Base-by-base conservation (phyloP, 352 stramenopile genomes). In the Saprolegnia diclina region DNA sequence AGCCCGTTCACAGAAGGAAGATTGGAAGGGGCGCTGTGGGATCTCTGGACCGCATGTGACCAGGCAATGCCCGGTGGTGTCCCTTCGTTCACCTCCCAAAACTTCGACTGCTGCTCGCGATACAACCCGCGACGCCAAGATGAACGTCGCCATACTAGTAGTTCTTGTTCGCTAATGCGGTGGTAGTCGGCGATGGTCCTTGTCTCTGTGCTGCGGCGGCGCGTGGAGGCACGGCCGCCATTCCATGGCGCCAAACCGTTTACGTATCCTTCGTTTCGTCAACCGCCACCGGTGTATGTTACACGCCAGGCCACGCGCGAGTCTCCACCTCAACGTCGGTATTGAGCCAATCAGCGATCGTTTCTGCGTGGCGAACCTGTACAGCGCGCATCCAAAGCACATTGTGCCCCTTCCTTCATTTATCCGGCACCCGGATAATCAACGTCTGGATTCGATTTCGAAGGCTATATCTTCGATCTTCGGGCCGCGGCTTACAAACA, bases 351-450 rank as follows among this genome's bases (percentile, higher is more conserved):
- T 35, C 29, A 35, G 5, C 29, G 29, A 35, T 5, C 29, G 29
- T 35, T 35, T 35, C 5, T 35, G 29, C 29, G 29, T 35, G 2
- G 2, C 29, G 29, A 35, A 35, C 29, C 29, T 35, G 29, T 35
- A 5, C 2, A 35, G 11, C 52, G 52, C 52, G 52, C 46, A 59
- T 16, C 52, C 19, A 3, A 59, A 9, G 13, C 11, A 21, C 52
- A 1, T 2, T 26, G 52, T 59, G 52, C 35, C 52, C 52, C 52
- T 59, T 59, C 52, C 52, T 59, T 59, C 52, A 9, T 7, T 16
- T 59, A 59, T 59, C 52, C 52, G 52, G 52, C 24, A 42, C 19
- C 11, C 42, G 42, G 42, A 48, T 48, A 48, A n/a, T n/a, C 42
- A n/a, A 48, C 42, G 13, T n/a, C 18, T 3, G 11, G 42, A 48